Conservation (phyloP, 1,139 yeast genomes). For the Blastobotrys apis region DNA sequence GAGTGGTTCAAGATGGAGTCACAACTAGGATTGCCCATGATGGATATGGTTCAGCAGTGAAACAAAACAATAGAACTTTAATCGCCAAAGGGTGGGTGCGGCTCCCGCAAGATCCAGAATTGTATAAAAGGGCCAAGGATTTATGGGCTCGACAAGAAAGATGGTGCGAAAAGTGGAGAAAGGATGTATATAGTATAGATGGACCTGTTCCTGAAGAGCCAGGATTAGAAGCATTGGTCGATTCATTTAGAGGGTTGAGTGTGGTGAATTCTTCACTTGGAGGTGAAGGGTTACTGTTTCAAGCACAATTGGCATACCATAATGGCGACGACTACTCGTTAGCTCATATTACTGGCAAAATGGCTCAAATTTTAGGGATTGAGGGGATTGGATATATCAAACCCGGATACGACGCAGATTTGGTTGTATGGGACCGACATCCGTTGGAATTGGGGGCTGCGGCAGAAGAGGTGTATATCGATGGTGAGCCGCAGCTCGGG, state of each 20-base stretch:
- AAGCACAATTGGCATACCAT: conserved; percentile 9
- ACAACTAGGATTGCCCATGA: conserved; percentile 7
- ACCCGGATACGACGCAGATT: conserved; percentile 20
- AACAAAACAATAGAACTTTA: not conserved
- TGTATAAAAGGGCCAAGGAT: not conserved
- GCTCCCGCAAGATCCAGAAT: not conserved
- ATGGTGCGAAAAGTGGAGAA: conserved; percentile 9
- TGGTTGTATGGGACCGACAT: conserved; percentile 20
- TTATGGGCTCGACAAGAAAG: conserved; percentile 9
- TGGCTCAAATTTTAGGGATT: conserved; percentile 17
- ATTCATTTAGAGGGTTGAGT: conserved; percentile 5
- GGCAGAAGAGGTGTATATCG: conserved; percentile 19
- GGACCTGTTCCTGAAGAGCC: conserved; percentile 7
- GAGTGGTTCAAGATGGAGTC: conserved; percentile 10
- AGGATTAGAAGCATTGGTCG: conserved; percentile 1
- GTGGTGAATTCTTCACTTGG: conserved; percentile 1
- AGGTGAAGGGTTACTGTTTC: conserved; percentile 8
- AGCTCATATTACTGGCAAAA: conserved; percentile 17
- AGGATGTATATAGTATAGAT: not conserved
- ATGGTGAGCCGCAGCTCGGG: conserved; percentile 10
- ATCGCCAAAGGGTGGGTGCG: conserved; percentile 7
- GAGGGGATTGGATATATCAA: conserved; percentile 16
- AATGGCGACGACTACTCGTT: conserved; percentile 7
- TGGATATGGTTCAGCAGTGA: conserved; percentile 8
- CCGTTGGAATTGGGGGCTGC: conserved; percentile 19